Evolutionary conservation across 2,329 filamentous ascomycete species (phyloP).

Genomic region (Talaromyces sp.): DNA sequence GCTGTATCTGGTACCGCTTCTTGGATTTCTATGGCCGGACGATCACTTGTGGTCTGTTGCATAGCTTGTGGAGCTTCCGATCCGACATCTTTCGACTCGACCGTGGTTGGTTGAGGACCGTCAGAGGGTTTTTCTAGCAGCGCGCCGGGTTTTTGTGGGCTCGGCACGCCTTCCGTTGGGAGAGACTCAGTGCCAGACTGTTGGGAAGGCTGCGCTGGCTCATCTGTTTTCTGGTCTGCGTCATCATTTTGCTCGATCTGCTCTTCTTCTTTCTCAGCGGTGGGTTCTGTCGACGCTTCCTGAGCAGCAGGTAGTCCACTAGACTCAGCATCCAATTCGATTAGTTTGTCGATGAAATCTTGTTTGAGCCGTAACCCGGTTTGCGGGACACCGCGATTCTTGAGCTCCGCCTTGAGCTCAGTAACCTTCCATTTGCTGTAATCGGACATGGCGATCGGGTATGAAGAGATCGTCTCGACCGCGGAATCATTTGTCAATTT

Average conservation of each 20-base stretch:
- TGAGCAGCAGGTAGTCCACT: conserved; percentile 32
- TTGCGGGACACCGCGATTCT: conserved; percentile 66
- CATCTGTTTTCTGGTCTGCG: conserved; percentile 19
- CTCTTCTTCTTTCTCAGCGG: conserved; percentile 20
- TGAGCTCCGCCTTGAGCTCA: conserved; percentile 73
- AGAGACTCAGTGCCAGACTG: conserved; percentile 13
- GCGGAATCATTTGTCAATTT: not conserved
- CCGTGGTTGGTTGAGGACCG: not conserved
- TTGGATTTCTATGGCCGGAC: not conserved
- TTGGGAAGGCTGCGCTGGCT: conserved; percentile 14
- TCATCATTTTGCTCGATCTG: conserved; percentile 10
- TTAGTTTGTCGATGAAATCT: conserved; percentile 63
- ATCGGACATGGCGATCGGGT: conserved; percentile 48
- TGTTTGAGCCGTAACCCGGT: conserved; percentile 69
- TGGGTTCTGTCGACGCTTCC: conserved; percentile 18
- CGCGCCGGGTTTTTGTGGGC: not conserved
- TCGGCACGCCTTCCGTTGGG: not conserved
- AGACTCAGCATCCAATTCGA: conserved; percentile 42
- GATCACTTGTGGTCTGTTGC: conserved; percentile 3
- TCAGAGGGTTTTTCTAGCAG: not conserved
- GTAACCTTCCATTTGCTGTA: conserved; percentile 67
- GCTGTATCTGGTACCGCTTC: not conserved
- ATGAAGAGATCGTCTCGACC: not conserved
- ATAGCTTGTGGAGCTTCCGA: conserved; percentile 1
- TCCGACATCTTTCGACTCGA: conserved; percentile 3